Evolutionary conservation across 140 eudicot genomes (phyloP), one percentile per base, ranked within the genome.

Genomic region (Flaveria floridana): DNA sequence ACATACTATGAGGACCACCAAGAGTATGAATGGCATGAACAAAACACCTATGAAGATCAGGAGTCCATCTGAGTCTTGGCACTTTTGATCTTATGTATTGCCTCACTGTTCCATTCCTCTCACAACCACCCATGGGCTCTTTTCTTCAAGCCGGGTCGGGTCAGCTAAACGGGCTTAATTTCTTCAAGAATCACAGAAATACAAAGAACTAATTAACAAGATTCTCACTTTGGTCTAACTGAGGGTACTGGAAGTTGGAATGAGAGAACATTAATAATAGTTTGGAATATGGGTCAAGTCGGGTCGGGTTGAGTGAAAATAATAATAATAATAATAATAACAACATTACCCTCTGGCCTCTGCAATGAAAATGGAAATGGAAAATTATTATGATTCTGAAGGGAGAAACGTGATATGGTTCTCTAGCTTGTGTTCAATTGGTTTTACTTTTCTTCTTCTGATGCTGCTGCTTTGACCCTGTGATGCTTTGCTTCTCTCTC

Each of bases 61-160:
- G 87, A 70, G 87, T 83, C 87, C 87, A 83, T 74, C 87, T 63
- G 34, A 83, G 80, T 63, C 87, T 79, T 75, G 87, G 86, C 2
- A 82, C 84, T 52, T 78, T 82, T 65, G 86, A 82, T 82, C 86
- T 77, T 78, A 77, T 61, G 71, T 82, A 82, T 70, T 79, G 86
- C 73, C 86, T 77, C 57, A 82, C 86, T 73, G 80, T 74, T 66
- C 80, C 84, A 72, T 82, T 79, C 80, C 79, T 82, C 78, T 82
- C 85, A 78, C 85, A 73, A 52, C 82, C 82, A 9, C 82, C 80
- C 79, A 82, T 78, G 3, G 50, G 14, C 7, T 44, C 50, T 44
- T 44, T 44, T 44, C 14, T 44, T 34, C 41, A 34, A 34, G 41
- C 1, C 23, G 23, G 25, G 25, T 34, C 41, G 8, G 8, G 8